Base-by-base conservation (phyloP, 805 yeast species). In the Lipomyces oligophaga region DNA sequence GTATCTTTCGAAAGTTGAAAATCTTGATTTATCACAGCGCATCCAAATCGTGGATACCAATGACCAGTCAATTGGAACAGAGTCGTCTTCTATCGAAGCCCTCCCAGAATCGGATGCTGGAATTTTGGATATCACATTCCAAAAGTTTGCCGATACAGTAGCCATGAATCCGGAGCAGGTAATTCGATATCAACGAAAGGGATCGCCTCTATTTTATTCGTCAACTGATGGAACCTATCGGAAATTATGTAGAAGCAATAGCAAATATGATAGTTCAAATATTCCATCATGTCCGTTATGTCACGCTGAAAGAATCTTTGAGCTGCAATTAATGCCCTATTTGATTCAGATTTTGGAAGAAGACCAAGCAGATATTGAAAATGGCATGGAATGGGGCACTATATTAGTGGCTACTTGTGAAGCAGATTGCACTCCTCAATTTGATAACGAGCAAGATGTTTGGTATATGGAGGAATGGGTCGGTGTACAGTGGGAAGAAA, bases 371-470 rank as follows among this genome's bases (percentile, higher is more conserved):
- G 64, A 47, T 58, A 68, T 84, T 2, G 58, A 75, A 34, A 78
- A 78, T 28, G 97, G 97, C 10, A 90, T 90, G 95, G 94, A 90
- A 53, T 93, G 98, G 98, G 97, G 97, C 1, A 85, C 97, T 0
- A 84, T 93, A 25, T 68, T 86, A 21, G 84, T 90, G 1, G 85
- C 81, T 34, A 85, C 96, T 0, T 88, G 85, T 57, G 65, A 67
- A 5, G 81, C 78, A 54, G 94, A 85, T 61, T 78, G 69, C 51
- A 66, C 71, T 13, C 81, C 87, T 4, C 63, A 67, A 2, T 52
- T 63, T 21, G 65, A 79, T 36, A 88, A 83, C 52, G 75, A 68
- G 5, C 70, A 78, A 46, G 76, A 78, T 34, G 88, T 85, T n/a
- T 95, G 86, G 0, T 86, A 85, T 58, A 76, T 79, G 1, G 83